Percentiles rank a stretch among this genome's conserved stretches.
Evolutionary conservation across 305 asterid species (phyloP).

Genomic region (Rubia peregrina): DNA sequence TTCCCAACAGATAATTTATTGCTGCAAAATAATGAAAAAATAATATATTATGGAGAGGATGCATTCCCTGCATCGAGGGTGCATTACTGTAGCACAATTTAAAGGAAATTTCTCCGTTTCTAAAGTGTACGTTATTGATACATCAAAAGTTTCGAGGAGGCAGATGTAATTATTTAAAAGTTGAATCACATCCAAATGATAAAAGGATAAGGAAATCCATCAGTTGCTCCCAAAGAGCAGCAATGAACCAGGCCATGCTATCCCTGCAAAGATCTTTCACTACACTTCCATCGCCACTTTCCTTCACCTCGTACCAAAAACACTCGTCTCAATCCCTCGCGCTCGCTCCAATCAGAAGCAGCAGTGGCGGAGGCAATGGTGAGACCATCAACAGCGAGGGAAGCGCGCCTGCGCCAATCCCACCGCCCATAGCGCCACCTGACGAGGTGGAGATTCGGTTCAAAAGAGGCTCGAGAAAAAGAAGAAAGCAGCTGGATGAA

Average conservation of each 20-base stretch:
- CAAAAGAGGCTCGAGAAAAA: slow-evolving; percentile 56
- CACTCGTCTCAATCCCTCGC: slow-evolving; percentile 18
- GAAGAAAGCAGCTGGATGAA: slow-evolving; percentile 33
- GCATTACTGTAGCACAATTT: too few relatives aligned
- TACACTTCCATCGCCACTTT: slow-evolving; percentile 30
- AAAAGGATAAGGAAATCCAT: slow-evolving; percentile 22
- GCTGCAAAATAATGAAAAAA: too few relatives aligned
- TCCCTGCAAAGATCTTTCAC: slow-evolving; percentile 36
- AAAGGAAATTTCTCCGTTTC: neutral
- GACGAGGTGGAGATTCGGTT: slow-evolving; percentile 54
- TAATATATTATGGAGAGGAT: too few relatives aligned
- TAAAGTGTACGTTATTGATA: neutral
- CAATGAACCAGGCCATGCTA: slow-evolving; percentile 36
- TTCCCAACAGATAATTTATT: too few relatives aligned
- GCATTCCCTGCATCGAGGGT: too few relatives aligned
- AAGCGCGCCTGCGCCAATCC: slow-evolving; percentile 28
- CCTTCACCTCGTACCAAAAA: slow-evolving; percentile 19
- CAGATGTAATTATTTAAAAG: neutral
- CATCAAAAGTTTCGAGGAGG: neutral
- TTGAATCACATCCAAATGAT: neutral
- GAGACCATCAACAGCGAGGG: slow-evolving; percentile 20
- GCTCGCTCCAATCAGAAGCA: slow-evolving; percentile 31
- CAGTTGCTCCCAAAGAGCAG: slow-evolving; percentile 1
- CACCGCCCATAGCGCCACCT: slow-evolving; percentile 41
- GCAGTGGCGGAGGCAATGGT: slow-evolving; percentile 21